Evolutionary conservation across 352 stramenopile genomes (phyloP), one percentile per base, ranked within the genome.

Genomic region (Phytophthora lateralis): DNA sequence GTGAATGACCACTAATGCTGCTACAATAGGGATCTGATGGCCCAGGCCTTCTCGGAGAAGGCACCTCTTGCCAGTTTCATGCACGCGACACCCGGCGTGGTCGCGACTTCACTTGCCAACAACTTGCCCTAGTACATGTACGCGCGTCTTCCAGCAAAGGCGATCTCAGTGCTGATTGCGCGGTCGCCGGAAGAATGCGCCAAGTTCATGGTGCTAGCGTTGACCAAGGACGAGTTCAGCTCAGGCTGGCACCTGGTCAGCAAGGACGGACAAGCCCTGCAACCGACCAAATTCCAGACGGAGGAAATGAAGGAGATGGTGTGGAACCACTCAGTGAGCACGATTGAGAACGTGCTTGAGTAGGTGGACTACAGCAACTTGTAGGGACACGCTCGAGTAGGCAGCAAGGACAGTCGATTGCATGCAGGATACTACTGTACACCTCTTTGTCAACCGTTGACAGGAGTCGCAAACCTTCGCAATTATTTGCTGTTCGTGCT

Each of bases 261-360:
- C 45, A 55, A 61, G 18, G 27, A 66, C 24, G 63, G 20, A 27
- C 29, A 63, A 20, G 17, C 20, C 1, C 20, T 66, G 7, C 35
- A 58, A 21, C 38, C 46, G 48, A 66, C 62, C 42, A 57, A 57
- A 27, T 66, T 61, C 21, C 62, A 70, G 41, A 61, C 49, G 35
- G 17, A 71, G 1, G 49, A 71, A 15, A 20, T 70, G 30, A 70
- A 66, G 37, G 56, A 70, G 2, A 53, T 66, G 14, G 63, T 71
- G 37, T 66, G 63, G 50, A 62, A 66, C 15, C 63, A 71, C 43
- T 54, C 49, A 1, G 35, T 58, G 1, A 47, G 27, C 11, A 66
- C 50, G 6, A 66, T 62, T 20, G 37, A 71, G 12, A 26, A 29
- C 6, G 47, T 66, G n/a, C 47, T 65, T 9, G 20, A 52, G 30